These are phyloP conservation scores for Myriosclerotinia duriaeana DNA, from an alignment of 2,329 filamentous ascomycete genomes.

Conservation along the genomic window DNA sequence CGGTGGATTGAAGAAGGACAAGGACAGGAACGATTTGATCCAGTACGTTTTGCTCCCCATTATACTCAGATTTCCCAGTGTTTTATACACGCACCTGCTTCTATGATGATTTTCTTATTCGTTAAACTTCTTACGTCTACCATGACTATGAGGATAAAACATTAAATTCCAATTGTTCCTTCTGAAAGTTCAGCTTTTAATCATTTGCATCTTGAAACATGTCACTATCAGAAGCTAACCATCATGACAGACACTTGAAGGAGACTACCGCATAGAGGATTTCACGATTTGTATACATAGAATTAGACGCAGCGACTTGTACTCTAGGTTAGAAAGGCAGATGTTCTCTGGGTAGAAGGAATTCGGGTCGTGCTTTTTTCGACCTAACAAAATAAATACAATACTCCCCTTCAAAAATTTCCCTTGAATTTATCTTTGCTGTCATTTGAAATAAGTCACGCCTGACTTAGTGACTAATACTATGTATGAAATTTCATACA, in stretches of 20 bases:
- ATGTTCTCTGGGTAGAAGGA: conserved; percentile 13
- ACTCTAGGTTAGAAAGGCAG: conserved; percentile 38
- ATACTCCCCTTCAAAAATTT: conserved; percentile 29
- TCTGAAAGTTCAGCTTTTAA: conserved; percentile 58
- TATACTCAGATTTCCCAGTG: neutral
- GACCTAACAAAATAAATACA: conserved; percentile 27
- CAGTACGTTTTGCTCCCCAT: conserved; percentile 61
- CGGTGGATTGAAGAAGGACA: conserved; percentile 98
- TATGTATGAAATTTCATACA: neutral
- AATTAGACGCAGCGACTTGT: conserved; percentile 34
- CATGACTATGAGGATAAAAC: conserved; percentile 52
- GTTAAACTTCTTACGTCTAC: conserved; percentile 41
- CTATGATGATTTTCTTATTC: conserved; percentile 48
- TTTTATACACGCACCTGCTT: conserved; percentile 20
- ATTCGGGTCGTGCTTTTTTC: conserved; percentile 19
- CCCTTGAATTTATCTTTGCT: neutral
- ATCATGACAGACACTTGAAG: conserved; percentile 59
- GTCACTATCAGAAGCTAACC: neutral
- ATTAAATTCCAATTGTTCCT: conserved; percentile 91
- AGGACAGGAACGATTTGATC: conserved; percentile 99
- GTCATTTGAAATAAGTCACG: neutral
- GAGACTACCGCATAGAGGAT: conserved; percentile 65
- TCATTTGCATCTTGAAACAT: neutral
- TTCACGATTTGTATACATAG: conserved; percentile 38
- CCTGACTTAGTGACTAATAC: neutral